Evolutionary conservation across 768 basidiomycete species (phyloP), one percentile per base, ranked within the genome.

Genomic region (Russula ochroleuca): DNA sequence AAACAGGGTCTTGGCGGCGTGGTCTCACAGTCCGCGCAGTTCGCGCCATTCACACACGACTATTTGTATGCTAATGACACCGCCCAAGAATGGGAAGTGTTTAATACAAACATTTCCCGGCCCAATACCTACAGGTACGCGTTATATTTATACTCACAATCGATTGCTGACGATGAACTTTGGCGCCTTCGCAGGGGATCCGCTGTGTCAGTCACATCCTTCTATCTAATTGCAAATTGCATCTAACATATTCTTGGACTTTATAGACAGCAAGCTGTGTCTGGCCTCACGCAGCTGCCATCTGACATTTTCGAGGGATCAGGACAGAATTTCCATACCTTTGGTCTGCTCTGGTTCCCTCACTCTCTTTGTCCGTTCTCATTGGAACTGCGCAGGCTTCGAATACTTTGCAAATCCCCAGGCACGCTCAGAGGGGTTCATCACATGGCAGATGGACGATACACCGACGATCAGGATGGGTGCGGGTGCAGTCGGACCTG

Each of bases 11-110:
- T 14, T 35, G 87, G 81, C 23, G 82, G 81, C 62, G 80, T 82
- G 56, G 85, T 85, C 9, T 90, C 88, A n/a, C 90, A 91, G 74
- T 84, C 82, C 2, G 83, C 81, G 23, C 90, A 91, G 72, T 85
- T 88, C 66, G 89, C 88, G 47, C 83, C 83, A 10, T 84, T 80
- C 72, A 76, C 78, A 66, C 75, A 75, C 64, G 76, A 78, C 65
- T 82, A 82, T 61, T 54, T 72, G 17, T 81, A 73, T 65, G 40
- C 69, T 52, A 78, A 79, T 66, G 73, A 68, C 10, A 78, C 75
- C 33, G 48, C 54, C 33, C 67, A 75, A 14, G 67, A 70, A 59
- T 77, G 75, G 65, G 70, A 73, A 15, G 66, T 78, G 17, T 76
- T 72, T 68, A 75, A 79, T 50, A 43, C 74, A 33, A 69, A 23